These are phyloP conservation scores for Castanospermum australe DNA, from an alignment of 306 rosid genomes.

Conservation along the genomic window DNA sequence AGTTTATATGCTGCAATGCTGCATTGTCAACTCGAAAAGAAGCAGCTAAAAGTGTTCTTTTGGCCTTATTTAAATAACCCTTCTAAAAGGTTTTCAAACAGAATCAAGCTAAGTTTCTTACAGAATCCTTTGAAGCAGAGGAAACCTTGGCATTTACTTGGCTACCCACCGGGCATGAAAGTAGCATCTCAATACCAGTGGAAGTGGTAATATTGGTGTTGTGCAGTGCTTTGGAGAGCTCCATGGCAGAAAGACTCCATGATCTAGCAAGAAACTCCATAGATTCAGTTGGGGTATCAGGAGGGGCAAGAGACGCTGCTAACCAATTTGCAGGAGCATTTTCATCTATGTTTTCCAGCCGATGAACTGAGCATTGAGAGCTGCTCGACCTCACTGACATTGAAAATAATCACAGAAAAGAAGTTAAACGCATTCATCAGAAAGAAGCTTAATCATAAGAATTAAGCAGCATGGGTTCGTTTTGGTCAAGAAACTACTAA, in stretches of 20 bases:
- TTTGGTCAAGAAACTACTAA: neutral
- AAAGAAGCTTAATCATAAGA: neutral
- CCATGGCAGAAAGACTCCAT: slow-evolving; percentile 92
- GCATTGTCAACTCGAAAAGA: slow-evolving; percentile 13
- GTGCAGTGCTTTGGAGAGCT: slow-evolving; percentile 83
- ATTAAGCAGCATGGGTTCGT: neutral
- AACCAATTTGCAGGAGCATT: slow-evolving; percentile 49
- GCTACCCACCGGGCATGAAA: slow-evolving; percentile 29
- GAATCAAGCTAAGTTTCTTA: slow-evolving; percentile 38
- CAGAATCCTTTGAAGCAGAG: slow-evolving; percentile 59
- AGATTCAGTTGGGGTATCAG: slow-evolving; percentile 92
- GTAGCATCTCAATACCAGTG: slow-evolving; percentile 41
- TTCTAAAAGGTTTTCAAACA: slow-evolving; percentile 18
- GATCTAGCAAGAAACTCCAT: slow-evolving; percentile 98
- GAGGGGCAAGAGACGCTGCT: slow-evolving; percentile 50
- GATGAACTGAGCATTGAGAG: slow-evolving; percentile 52
- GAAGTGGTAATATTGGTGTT: slow-evolving; percentile 39
- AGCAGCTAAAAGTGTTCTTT: slow-evolving; percentile 9
- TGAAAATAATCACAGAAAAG: slow-evolving; percentile 15
- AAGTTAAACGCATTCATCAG: slow-evolving; percentile 15
- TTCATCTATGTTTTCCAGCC: slow-evolving; percentile 81
- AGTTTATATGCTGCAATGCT: slow-evolving; percentile 3
- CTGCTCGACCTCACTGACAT: slow-evolving; percentile 61
- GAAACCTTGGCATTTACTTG: slow-evolving; percentile 33
- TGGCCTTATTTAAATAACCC: neutral